Evolutionary conservation across 2,329 filamentous ascomycete genomes (phyloP).

Genomic region (Aspergillus vadensis): DNA sequence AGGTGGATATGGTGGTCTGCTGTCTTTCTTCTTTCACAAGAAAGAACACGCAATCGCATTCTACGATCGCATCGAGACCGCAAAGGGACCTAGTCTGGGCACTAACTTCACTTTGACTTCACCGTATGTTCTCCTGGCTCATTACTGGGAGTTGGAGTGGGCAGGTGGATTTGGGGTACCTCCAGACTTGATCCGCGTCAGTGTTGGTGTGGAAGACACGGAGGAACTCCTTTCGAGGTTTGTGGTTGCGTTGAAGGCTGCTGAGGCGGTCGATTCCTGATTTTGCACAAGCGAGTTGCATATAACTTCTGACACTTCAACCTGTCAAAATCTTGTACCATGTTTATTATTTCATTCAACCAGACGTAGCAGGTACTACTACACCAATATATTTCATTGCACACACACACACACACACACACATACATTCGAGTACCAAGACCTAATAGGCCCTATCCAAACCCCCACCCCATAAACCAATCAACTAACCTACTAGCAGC

Average conservation of each 20-base stretch:
- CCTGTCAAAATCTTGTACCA: too few species aligned
- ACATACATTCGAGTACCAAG: too few species aligned
- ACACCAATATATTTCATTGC: too few species aligned
- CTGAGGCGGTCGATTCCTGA: background rate
- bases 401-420: too few species aligned
- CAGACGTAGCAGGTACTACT: too few species aligned
- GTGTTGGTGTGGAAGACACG: background rate
- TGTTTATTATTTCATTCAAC: too few species aligned
- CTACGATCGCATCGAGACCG: slow-evolving; percentile 1
- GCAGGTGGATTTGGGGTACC: background rate
- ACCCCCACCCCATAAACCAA: too few species aligned
- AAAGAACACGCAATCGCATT: background rate
- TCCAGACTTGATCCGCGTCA: slow-evolving; percentile 5
- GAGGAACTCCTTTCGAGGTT: background rate
- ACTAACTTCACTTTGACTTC: slow-evolving; percentile 1
- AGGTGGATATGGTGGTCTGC: slow-evolving; percentile 2
- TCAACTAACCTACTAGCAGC: too few species aligned
- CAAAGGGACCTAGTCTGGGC: slow-evolving; percentile 5
- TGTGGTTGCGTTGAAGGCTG: background rate
- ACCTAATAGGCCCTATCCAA: too few species aligned
- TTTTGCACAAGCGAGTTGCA: too few species aligned
- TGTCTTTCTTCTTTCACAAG: background rate
- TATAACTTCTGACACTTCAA: too few species aligned
- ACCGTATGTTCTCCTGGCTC: background rate
- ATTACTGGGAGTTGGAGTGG: slow-evolving; percentile 4